Conservation (phyloP, 768 basidiomycete genomes). For the Hypholoma fasciculare region DNA sequence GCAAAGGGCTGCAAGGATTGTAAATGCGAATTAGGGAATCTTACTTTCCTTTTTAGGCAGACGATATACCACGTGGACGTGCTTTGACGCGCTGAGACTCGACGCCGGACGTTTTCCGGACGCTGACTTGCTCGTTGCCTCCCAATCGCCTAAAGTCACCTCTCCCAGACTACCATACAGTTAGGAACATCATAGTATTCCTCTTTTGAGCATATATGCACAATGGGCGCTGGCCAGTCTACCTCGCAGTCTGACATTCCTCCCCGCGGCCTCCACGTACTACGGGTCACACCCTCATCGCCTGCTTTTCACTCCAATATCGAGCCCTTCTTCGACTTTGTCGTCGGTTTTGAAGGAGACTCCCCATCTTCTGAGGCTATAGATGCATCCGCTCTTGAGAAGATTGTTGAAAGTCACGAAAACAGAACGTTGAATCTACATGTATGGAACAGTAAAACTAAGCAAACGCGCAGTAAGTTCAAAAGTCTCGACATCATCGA, state of each 20-base stretch:
- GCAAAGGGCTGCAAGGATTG: no score
- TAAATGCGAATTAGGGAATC: no score
- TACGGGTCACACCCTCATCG: slow-evolving; percentile 86
- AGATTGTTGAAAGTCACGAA: slow-evolving; percentile 83
- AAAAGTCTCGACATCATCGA: no score
- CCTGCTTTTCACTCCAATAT: slow-evolving; percentile 86
- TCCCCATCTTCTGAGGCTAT: slow-evolving; percentile 51
- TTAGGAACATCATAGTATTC: not conserved
- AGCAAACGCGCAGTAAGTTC: slow-evolving; percentile 61
- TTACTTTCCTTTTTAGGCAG: no score
- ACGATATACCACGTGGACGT: no score
- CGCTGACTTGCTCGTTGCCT: no score
- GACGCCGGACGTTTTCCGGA: no score
- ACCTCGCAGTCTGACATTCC: slow-evolving; percentile 52
- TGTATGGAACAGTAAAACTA: slow-evolving; percentile 84
- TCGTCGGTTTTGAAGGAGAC: slow-evolving; percentile 86
- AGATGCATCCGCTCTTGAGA: slow-evolving; percentile 72
- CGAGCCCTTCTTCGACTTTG: slow-evolving; percentile 95
- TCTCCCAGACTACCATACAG: not conserved
- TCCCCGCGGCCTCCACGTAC: slow-evolving; percentile 73
- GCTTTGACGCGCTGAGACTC: no score
- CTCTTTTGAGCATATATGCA: not conserved
- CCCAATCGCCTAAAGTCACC: no score
- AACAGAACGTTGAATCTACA: slow-evolving; percentile 66
- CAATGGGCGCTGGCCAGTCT: slow-evolving; percentile 79